Base-by-base conservation (phyloP, 495 filamentous ascomycete genomes). In the Lindgomyces ingoldianus region DNA sequence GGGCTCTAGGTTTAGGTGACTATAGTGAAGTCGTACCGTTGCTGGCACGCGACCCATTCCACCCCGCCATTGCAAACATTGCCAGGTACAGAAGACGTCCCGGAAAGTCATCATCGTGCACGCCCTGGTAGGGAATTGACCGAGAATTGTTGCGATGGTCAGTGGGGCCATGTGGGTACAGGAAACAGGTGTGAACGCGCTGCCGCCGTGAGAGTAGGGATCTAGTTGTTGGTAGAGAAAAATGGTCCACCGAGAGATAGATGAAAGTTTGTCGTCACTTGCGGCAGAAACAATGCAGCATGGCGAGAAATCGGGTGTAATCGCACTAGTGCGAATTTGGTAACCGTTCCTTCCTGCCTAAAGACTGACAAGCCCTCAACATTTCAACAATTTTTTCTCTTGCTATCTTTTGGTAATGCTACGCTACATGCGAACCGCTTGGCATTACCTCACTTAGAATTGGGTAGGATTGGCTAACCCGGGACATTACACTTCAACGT, bases 101-200 rank as follows among this genome's bases (percentile, higher is more conserved):
- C 9, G 11, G 3, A 6, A 21, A 2, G 19, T 26, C 52, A 30
- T 55, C 29, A 55, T 42, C 25, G 6, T 29, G 52, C 49, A 53
- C n/a, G n/a, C n/a, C n/a, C n/a, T n/a, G n/a, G n/a, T n/a, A 27
- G 2, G 19, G 29, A 53, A 33, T 27, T 24, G 49, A 29, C 49
- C 49, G 49, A 53, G 49, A 53, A 53, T 53, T 53, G 49, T 22
- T 36, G 49, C 49, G 49, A 53, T 16, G 49, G 26, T 8, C 19
- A 29, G 49, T n/a, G 49, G 49, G 49, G 49, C 27, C 49, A n/a
- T n/a, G 25, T n/a, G 49, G 49, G 49, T 24, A 53, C n/a, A n/a
- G n/a, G n/a, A n/a, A n/a, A n/a, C n/a, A n/a, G n/a, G n/a, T n/a
- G n/a, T n/a, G n/a, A n/a, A n/a, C n/a, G n/a, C n/a, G n/a, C n/a